Evolutionary conservation across 495 filamentous ascomycete genomes (phyloP), one percentile per base, ranked within the genome.

Genomic region (Hyaloscypha variabilis): DNA sequence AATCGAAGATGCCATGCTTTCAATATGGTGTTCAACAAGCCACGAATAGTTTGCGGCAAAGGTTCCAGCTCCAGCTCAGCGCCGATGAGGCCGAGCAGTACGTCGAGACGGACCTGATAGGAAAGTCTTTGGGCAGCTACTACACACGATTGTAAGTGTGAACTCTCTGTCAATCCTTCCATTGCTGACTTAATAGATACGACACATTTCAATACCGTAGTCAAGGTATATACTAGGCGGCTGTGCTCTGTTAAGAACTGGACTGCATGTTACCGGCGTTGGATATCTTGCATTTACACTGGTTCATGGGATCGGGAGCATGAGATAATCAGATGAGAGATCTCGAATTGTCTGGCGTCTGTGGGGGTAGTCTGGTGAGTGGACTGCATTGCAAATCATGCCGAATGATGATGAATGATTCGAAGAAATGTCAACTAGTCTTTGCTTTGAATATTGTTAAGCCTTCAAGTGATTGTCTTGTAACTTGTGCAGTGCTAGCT

Each of bases 121-220:
- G 77, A 58, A 91, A 91, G 81, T 87, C 87, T 63, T 74, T 86
- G 29, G 88, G 89, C 65, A 91, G 88, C 69, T 92, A 92, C 73
- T 92, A 90, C 69, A 92, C 90, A 73, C 81, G 90, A 80, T 80
- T 89, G 87, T 88, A 69, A 80, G 85, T 77, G 36, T 30, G 29
- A 49, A 26, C 29, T 53, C 25, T 63, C 56, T 49, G 26, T 25
- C 26, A 29, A 36, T 19, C 26, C 36, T 24, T 31, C n/a, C 8
- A 55, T 50, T 19, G 17, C 39, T 46, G 39, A 46, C 39, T 4
- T 0, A 3, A 17, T 59, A 89, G 86, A 75, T 92, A 92, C 75
- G 89, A 92, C 75, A 90, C 90, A 65, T 92, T 91, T 76, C 89
- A 92, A 71, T 92, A 92, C 76, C 81, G 90, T 60, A 91, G 89